These are phyloP conservation scores for Tritrichomonas foetus DNA, from an alignment of 208 protist genomes.

Conservation along the genomic window DNA sequence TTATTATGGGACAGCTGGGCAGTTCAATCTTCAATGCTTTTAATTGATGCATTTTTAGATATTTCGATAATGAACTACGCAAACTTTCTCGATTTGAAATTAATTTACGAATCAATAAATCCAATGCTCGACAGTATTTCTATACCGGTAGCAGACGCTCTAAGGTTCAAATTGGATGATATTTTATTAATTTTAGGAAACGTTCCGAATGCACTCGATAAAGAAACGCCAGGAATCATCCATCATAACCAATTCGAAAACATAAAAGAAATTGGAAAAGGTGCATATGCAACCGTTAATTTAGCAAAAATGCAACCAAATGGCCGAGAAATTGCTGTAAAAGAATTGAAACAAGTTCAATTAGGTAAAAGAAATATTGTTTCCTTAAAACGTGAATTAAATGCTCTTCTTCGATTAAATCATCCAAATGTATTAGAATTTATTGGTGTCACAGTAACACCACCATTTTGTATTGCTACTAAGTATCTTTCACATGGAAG, in stretches of 20 bases:
- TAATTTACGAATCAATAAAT: background rate
- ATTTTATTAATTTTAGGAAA: background rate
- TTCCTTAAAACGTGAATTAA: background rate
- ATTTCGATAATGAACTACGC: background rate
- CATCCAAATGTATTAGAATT: constrained; percentile 11
- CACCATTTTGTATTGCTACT: background rate
- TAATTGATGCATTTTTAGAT: background rate
- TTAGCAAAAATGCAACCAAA: background rate
- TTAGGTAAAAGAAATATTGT: background rate
- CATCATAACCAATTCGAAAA: background rate
- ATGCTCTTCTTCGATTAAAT: background rate
- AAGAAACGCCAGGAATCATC: background rate
- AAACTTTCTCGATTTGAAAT: background rate
- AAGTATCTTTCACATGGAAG: background rate
- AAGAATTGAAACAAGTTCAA: background rate
- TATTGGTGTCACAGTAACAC: constrained; percentile 2
- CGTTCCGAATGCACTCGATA: background rate
- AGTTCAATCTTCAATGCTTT: background rate
- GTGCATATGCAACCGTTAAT: background rate
- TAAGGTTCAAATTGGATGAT: background rate
- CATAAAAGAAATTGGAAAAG: background rate
- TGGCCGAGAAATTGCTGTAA: background rate
- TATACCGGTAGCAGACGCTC: background rate
- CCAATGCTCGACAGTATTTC: background rate
- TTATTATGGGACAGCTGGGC: background rate